Percentiles rank a stretch among this genome's conserved stretches.
Evolutionary conservation across 2,329 filamentous ascomycete genomes (phyloP).

Genomic region (Fusarium caatingaense): DNA sequence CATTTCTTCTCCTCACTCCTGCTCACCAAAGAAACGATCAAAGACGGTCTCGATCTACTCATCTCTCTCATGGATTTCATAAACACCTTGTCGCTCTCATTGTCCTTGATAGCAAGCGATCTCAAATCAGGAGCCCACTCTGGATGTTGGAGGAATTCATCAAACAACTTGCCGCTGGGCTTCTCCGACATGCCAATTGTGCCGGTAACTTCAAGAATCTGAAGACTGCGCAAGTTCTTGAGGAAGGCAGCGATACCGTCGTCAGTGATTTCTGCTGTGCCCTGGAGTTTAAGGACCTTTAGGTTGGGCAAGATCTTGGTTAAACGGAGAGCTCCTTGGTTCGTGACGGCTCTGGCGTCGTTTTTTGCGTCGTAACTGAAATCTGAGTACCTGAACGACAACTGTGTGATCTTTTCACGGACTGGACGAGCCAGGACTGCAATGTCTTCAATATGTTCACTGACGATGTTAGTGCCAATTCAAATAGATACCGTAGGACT

Average conservation of each 20-base stretch:
- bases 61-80: constrained; percentile 32
- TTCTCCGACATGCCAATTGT: no score
- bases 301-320: constrained; percentile 21
- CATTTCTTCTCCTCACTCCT: constrained; percentile 13
- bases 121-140: constrained; percentile 25
- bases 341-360: constrained; percentile 4
- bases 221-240: not conserved
- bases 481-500: fast-evolving
- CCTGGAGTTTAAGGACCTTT: constrained; percentile 14
- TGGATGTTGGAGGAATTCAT: constrained; percentile 11
- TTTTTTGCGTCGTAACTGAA: constrained; percentile 19
- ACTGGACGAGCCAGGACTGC: constrained; percentile 4
- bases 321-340: constrained; percentile 7
- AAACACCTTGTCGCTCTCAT: not conserved
- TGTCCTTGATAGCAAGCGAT: not conserved
- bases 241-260: not conserved
- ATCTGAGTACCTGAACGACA: constrained; percentile 17
- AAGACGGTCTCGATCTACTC: constrained; percentile 5
- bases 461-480: not conserved
- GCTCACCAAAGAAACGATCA: constrained; percentile 1
- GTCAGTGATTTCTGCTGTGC: not conserved
- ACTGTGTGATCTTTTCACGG: constrained; percentile 10
- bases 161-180: not conserved
- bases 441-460: constrained; percentile 29
- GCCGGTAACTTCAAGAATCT: constrained; percentile 9